Base-by-base conservation (phyloP, 148 eudicot species). In the Rheum nobile region DNA sequence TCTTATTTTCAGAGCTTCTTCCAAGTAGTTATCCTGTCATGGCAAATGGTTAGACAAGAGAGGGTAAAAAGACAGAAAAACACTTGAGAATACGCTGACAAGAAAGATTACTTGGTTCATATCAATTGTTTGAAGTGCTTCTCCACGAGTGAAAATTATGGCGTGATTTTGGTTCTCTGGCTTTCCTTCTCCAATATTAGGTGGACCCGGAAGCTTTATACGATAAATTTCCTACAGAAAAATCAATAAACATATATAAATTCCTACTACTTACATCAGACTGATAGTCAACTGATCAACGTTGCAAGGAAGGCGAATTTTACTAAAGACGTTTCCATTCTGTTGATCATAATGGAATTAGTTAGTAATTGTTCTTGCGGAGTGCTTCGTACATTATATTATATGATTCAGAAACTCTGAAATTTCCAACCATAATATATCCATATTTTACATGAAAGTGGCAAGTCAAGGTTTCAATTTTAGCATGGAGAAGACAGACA, bases 161-260 rank as follows among this genome's bases (percentile, higher is more conserved):
- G 97, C 86, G 83, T 92, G 97, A 73, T 96, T 96, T 82, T 96
- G 97, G 79, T 96, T 96, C 77, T 92, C 99, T 57, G 99, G 99
- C 83, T 96, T 96, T 75, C 99, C 99, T 87, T 92, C 97, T 44
- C 99, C 99, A 74, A 96, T 83, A 79, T 90, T 96, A 32, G 99
- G 97, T 44, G 86, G 85, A 47, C 99, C 97, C 32, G 99, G 99
- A 76, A 96, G 99, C 86, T 92, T 89, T 75, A 96, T 78, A 12
- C 96, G 94, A 79, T 96, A 96, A 71, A 92, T 84, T 74, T 86
- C 99, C 99, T 95, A 75, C 35, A 82, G 72, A 71, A 42, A 29
- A 43, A 61, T 59, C 72, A 69, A 67, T 48, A 5, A 48, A 63
- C 21, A 59, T 63, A 63, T 3, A 63, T 31, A 13, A 70, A 38